Base-by-base conservation (phyloP, 176 grass and related monocot genomes). In the Avena sativa region DNA sequence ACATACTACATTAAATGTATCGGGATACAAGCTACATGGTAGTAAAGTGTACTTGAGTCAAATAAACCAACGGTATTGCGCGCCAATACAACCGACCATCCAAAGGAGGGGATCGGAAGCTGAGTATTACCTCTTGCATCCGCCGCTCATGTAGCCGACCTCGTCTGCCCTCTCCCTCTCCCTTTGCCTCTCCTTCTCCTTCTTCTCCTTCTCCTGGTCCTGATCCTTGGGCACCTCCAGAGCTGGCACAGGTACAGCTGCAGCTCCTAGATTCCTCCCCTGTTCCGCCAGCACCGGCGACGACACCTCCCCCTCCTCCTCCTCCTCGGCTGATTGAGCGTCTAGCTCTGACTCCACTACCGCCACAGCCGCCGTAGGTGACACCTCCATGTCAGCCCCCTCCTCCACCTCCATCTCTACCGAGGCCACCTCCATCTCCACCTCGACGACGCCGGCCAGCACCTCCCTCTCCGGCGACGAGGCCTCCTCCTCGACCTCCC, bases 121-220 rank as follows among this genome's bases (percentile, higher is more conserved):
- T n/a, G 14, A 20, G n/a, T 2, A 25, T 82, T 98, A 98, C 96
- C 96, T 95, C 87, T 93, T 93, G 93, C 93, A 98, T 23, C 96
- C 91, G 76, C 96, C 96, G 67, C 93, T 95, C 80, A 87, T 90
- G 77, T 98, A 98, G 49, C 91, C 93, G 53, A 94, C 86, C 76
- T 91, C 93, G 26, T 92, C 96, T 8, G 80, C 69, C 81, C 69
- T 85, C 74, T 88, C 87, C 79, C 50, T 80, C 86, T 79, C 88
- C 89, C 32, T 86, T 34, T 81, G 56, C 40, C 55, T 30, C n/a
- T 87, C 88, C 80, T 44, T 79, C 74, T 88, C 77, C 32, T 49
- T 79, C 47, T 79, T 79, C 44, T 74, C 66, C 57, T 90, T 40
- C 55, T 85, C 83, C 28, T 65, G 83, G 73, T 69, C 68, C 73